A percentile compares a stretch with the other conserved stretches of the same genome.
Conservation (phyloP, 306 rosid genomes). For the Prunus fruticosa region DNA sequence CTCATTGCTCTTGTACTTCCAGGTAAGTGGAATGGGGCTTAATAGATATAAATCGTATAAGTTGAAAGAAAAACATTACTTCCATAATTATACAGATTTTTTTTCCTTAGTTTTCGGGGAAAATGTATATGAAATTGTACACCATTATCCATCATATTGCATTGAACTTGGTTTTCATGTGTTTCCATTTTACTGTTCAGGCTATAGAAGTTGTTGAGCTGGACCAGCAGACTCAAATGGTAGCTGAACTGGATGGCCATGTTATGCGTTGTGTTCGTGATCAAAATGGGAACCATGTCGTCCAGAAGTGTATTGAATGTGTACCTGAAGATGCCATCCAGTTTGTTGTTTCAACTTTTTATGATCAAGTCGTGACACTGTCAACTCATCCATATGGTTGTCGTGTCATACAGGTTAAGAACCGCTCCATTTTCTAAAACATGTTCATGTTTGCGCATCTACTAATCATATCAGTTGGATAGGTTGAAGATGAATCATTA, state of each 20-base stretch:
- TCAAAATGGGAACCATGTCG: conserved; percentile 97
- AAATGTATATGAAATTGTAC: neutral
- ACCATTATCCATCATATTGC: neutral
- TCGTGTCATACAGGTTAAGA: conserved; percentile 82
- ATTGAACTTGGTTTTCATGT: neutral
- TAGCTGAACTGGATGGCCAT: conserved; percentile 79
- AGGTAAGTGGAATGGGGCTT: neutral
- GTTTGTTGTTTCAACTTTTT: conserved; percentile 82
- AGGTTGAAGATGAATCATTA: neutral
- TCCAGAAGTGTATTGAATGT: conserved; percentile 96
- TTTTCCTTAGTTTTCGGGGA: neutral
- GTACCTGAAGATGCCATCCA: conserved; percentile 82
- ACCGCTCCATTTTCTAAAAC: neutral
- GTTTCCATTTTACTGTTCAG: conserved; percentile 31
- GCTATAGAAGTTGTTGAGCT: conserved; percentile 92
- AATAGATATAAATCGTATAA: neutral
- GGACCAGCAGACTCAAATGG: conserved; percentile 89
- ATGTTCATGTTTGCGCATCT: neutral
- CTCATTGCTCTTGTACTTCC: neutral
- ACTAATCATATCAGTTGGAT: neutral
- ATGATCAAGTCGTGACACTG: conserved; percentile 83
- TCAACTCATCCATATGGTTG: conserved; percentile 99
- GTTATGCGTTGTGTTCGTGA: conserved; percentile 97
- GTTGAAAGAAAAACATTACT: neutral
- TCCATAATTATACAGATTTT: neutral